phyloP scores from a whole-genome alignment of 306 rosid genomes.

The Astragalus membranaceus region DNA sequence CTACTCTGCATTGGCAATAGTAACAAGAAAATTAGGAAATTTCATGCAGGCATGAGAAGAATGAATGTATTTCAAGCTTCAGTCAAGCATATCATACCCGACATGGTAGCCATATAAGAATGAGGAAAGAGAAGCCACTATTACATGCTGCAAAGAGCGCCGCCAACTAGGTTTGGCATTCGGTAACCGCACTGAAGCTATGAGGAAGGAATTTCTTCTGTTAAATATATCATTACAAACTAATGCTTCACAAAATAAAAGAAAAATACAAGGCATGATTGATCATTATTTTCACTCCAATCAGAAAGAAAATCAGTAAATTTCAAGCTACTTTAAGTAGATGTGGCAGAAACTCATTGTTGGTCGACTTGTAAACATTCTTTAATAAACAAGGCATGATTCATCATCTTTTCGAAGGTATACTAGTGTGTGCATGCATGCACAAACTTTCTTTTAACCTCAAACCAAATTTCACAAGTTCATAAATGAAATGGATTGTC shows the following conservation, averaged over 20 bases:
- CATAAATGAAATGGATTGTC: not conserved
- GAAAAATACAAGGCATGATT: too few relatives aligned
- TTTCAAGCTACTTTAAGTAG: not conserved
- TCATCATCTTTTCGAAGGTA: not conserved
- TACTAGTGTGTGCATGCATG: not conserved
- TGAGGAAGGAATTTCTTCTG: slow-evolving; percentile 19
- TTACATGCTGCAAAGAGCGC: slow-evolving; percentile 54
- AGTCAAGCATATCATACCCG: slow-evolving; percentile 41
- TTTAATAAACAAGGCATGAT: not conserved
- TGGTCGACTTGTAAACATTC: slow-evolving; percentile 1
- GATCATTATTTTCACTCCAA: not conserved
- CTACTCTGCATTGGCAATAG: slow-evolving; percentile 55
- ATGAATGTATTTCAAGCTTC: slow-evolving; percentile 19
- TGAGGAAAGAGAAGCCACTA: slow-evolving; percentile 66
- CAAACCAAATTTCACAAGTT: not conserved
- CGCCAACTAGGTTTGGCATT: slow-evolving; percentile 59
- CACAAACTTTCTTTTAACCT: not conserved
- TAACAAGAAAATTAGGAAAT: slow-evolving; percentile 14
- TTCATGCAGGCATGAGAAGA: not conserved
- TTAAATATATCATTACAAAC: slow-evolving; percentile 21
- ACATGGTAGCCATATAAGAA: slow-evolving; percentile 83
- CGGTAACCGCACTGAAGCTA: slow-evolving; percentile 31
- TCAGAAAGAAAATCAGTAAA: not conserved
- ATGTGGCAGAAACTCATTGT: slow-evolving; percentile 3
- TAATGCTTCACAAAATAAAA: not conserved